These are phyloP conservation scores for Rhodotorula diobovata DNA, from an alignment of 768 basidiomycete genomes.

Conservation along the genomic window DNA sequence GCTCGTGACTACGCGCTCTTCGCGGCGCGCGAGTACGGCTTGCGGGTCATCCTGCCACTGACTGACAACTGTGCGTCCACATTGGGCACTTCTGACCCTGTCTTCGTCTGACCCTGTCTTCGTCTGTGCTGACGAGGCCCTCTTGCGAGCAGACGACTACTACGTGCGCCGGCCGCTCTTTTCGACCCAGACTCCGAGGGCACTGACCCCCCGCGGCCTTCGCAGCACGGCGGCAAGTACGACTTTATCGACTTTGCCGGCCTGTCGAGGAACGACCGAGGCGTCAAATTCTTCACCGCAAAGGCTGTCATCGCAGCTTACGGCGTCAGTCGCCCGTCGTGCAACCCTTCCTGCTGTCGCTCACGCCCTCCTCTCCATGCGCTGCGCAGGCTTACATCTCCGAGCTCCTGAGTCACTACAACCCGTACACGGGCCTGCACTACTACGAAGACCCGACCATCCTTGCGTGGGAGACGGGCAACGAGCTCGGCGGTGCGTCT, in stretches of 20 bases:
- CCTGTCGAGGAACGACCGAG: constrained; percentile 14
- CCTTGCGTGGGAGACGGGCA: constrained; percentile 42
- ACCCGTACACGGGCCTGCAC: constrained; percentile 34
- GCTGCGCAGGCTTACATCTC: constrained; percentile 25
- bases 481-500: constrained; percentile 39
- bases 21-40: constrained; percentile 35
- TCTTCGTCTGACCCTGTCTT: not conserved
- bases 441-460: constrained; percentile 41
- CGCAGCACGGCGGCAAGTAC: constrained; percentile 26
- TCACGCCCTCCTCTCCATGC: no score
- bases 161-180: not conserved
- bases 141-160: not conserved
- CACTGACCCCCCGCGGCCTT: no score
- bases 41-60: constrained; percentile 36
- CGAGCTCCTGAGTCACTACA: constrained; percentile 29
- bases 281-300: constrained; percentile 34
- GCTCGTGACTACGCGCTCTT: constrained; percentile 20
- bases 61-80: constrained; percentile 17
- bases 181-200: no score
- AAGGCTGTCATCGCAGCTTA: not conserved
- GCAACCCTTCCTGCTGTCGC: no score
- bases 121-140: not conserved
- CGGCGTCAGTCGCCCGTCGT: not conserved
- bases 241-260: constrained; percentile 35
- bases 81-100: no score